Evolutionary conservation across 2,329 filamentous ascomycete genomes (phyloP).

Genomic region (Fusarium humuli): DNA sequence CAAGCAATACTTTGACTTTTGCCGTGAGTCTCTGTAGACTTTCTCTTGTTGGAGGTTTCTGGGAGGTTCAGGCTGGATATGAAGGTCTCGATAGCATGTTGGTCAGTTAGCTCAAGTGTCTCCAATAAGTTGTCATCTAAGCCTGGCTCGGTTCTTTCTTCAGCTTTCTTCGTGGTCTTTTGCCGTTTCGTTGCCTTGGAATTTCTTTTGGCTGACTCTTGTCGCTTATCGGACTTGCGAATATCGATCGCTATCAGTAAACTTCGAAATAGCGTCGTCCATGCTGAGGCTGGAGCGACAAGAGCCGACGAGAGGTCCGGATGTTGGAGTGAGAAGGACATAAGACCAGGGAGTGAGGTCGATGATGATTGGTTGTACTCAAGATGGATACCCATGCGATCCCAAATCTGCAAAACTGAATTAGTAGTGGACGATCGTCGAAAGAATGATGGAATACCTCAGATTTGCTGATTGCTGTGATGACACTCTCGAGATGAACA

Average conservation of each 20-base stretch:
- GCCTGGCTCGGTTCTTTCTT: background rate
- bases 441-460: conserved; percentile 40
- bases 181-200: conserved; percentile 14
- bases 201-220: background rate
- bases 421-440: background rate
- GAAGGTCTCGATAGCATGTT: conserved; percentile 48
- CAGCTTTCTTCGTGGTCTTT: conserved; percentile 4
- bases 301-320: conserved; percentile 50
- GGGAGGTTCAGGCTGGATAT: conserved; percentile 41
- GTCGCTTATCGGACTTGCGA: background rate
- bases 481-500: conserved; percentile 22
- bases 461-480: conserved; percentile 39
- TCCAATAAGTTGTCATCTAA: conserved; percentile 19
- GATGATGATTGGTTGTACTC: conserved; percentile 24
- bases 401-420: conserved; percentile 47
- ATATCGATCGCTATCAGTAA: conserved; percentile 46
- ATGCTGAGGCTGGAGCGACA: conserved; percentile 44
- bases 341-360: conserved; percentile 26
- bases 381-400: conserved; percentile 47
- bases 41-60: background rate
- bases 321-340: conserved; percentile 54
- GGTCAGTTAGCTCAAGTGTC: conserved; percentile 41
- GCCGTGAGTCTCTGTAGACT: background rate
- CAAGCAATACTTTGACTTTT: background rate
- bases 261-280: conserved; percentile 44